Evolutionary conservation across 345 rosid genomes (phyloP).

Genomic region (Arabis hirsuta): DNA sequence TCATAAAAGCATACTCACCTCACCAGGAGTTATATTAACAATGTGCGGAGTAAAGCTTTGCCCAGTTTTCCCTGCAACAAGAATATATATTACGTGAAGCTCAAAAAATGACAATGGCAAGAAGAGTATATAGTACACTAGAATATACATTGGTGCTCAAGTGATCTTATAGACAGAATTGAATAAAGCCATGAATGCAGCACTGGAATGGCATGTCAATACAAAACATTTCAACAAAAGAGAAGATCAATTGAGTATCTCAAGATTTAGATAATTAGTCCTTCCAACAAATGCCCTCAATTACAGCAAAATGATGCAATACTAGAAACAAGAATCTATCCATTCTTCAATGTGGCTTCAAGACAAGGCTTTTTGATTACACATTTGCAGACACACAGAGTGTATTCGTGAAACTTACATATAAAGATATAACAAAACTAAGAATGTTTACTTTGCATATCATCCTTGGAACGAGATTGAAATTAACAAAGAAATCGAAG

Average conservation of each 20-base stretch:
- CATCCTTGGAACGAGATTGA: neutral
- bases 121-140: neutral
- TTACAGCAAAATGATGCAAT: neutral
- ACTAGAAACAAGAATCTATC: neutral
- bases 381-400: conserved; percentile 7
- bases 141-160: neutral
- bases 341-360: neutral
- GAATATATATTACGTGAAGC: neutral
- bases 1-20: conserved; percentile 55
- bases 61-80: conserved; percentile 66
- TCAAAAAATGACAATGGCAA: neutral
- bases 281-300: neutral
- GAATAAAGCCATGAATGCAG: neutral
- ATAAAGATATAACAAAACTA: neutral
- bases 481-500: neutral
- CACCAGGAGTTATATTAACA: conserved; percentile 73
- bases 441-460: neutral
- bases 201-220: too few relatives aligned
- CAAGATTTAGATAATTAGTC: neutral
- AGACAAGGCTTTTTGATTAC: neutral
- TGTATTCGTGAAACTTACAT: neutral
- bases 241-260: neutral
- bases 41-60: conserved; percentile 82
- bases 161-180: neutral
- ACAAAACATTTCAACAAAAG: neutral